Percentiles rank a stretch among this genome's conserved stretches.
These are phyloP conservation scores for Wallacemonas sp. DNA, from an alignment of 208 protist genomes.

Conservation along the genomic window DNA sequence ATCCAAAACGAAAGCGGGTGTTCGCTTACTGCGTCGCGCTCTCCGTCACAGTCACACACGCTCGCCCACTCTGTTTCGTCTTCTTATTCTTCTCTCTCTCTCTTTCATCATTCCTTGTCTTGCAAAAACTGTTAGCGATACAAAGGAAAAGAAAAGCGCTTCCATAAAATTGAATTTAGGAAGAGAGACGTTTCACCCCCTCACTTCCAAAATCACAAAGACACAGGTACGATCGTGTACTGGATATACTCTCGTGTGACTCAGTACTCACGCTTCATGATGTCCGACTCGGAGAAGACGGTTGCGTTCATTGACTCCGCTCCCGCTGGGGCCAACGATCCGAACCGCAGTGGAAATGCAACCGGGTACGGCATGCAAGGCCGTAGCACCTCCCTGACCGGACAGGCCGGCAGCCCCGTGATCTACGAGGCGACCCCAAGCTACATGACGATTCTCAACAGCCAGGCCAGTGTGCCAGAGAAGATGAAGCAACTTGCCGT, in stretches of 20 bases:
- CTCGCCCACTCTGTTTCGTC: too few relatives aligned
- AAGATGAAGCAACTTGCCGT: constrained; percentile 39
- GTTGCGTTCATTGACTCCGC: constrained; percentile 40
- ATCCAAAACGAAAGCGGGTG: too few relatives aligned
- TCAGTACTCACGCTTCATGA: too few relatives aligned
- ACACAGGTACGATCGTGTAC: too few relatives aligned
- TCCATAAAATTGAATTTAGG: too few relatives aligned
- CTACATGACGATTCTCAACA: constrained; percentile 39
- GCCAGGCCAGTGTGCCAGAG: constrained; percentile 13
- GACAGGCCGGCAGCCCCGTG: neutral
- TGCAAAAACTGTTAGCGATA: constrained; percentile 4
- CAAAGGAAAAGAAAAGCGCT: too few relatives aligned
- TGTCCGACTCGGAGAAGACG: constrained; percentile 26
- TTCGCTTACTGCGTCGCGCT: too few relatives aligned
- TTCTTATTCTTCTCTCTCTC: constrained; percentile 8
- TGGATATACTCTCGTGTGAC: too few relatives aligned
- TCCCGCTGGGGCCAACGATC: constrained; percentile 2
- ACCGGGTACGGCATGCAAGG: neutral
- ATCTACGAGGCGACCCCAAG: constrained; percentile 23
- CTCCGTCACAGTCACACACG: too few relatives aligned
- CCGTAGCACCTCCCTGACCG: neutral
- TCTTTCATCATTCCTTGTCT: constrained; percentile 18
- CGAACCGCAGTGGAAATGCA: too few relatives aligned
- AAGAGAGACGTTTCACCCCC: too few relatives aligned
- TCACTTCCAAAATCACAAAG: too few relatives aligned